Conservation (phyloP, 2,329 filamentous ascomycete genomes). For the Monilinia laxa region DNA sequence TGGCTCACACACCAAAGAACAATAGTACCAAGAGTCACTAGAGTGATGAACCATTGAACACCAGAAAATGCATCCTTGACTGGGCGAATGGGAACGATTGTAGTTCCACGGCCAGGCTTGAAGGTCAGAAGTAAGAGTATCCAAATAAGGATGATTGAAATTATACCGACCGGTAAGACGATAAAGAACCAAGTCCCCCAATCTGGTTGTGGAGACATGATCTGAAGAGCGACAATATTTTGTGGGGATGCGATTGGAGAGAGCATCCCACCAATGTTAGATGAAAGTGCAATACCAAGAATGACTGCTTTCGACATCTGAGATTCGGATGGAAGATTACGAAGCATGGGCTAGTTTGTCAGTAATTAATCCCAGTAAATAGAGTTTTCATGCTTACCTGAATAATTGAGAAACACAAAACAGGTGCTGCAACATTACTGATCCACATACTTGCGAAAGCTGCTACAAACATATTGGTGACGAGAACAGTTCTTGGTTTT, state of each 20-base stretch:
- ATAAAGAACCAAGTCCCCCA: conserved; percentile 99
- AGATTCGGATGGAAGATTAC: conserved; percentile 86
- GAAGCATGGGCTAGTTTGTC: conserved; percentile 72
- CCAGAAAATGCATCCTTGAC: conserved; percentile 86
- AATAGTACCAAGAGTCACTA: conserved; percentile 82
- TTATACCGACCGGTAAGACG: conserved; percentile 84
- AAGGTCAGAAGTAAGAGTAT: conserved; percentile 80
- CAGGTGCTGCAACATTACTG: conserved; percentile 94
- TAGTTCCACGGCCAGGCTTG: conserved; percentile 78
- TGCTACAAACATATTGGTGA: conserved; percentile 99
- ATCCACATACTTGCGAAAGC: conserved; percentile 99
- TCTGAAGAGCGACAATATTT: conserved; percentile 93
- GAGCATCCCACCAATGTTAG: conserved; percentile 93
- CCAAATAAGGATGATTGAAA: conserved; percentile 90
- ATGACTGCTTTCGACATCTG: conserved; percentile 94
- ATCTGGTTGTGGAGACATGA: conserved; percentile 87
- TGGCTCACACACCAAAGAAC: conserved; percentile 89
- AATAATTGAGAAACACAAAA: conserved; percentile 96
- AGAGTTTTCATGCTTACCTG: conserved; percentile 56
- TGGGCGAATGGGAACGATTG: conserved; percentile 86
- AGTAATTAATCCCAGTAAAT: conserved; percentile 2
- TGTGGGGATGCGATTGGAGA: conserved; percentile 97
- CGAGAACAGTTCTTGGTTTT: conserved; percentile 78
- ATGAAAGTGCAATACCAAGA: conserved; percentile 89
- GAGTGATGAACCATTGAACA: conserved; percentile 87